Evolutionary conservation across 2,329 filamentous ascomycete genomes (phyloP).

Genomic region (Mycosphaerella sp.): DNA sequence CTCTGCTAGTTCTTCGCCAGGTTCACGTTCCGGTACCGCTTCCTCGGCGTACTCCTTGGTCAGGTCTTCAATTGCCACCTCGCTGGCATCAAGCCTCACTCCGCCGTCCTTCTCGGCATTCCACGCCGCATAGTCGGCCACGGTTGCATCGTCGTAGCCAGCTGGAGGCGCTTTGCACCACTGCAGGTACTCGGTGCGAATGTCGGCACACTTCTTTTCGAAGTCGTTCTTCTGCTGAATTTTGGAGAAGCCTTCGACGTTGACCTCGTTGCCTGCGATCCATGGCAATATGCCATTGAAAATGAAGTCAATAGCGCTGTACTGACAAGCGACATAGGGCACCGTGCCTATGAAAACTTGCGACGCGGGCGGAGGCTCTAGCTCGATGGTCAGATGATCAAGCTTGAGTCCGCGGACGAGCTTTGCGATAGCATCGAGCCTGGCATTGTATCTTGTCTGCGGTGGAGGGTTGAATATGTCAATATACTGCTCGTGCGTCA

Average conservation of each 20-base stretch:
- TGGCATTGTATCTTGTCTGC: no score
- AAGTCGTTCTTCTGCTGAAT: slow-evolving; percentile 23
- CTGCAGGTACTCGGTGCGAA: slow-evolving; percentile 12
- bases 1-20: not conserved
- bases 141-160: not conserved
- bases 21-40: not conserved
- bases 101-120: slow-evolving; percentile 18
- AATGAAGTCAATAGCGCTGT: slow-evolving; percentile 20
- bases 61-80: not conserved
- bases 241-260: slow-evolving; percentile 25
- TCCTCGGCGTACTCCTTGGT: not conserved
- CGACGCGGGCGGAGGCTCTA: not conserved
- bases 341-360: not conserved
- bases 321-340: slow-evolving; percentile 22
- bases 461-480: not conserved
- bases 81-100: slow-evolving; percentile 12
- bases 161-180: slow-evolving; percentile 10
- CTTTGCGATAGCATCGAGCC: not conserved
- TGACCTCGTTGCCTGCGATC: slow-evolving; percentile 24
- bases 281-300: slow-evolving; percentile 23
- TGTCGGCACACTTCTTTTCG: slow-evolving; percentile 13
- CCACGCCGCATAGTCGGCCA: slow-evolving; percentile 19
- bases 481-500: slow-evolving; percentile 22
- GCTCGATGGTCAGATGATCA: slow-evolving; percentile 7
- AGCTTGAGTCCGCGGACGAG: slow-evolving; percentile 9